Evolutionary conservation across 2,329 filamentous ascomycete genomes (phyloP).

Genomic region (Scortechinia acanthostroma): DNA sequence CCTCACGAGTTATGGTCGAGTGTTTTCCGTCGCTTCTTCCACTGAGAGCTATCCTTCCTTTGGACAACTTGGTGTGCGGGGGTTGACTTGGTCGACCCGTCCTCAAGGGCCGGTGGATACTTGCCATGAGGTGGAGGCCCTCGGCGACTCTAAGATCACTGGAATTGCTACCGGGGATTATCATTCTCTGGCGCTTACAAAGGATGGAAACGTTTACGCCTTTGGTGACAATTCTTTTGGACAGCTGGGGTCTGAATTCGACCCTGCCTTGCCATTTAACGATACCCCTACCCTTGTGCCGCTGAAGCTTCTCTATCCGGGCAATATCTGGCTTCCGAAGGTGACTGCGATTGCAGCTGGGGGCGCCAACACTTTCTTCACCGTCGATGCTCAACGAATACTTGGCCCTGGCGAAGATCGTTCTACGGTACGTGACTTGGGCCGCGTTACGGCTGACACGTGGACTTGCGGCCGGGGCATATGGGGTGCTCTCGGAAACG

Average conservation of each 20-base stretch:
- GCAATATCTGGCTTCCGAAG: constrained; percentile 50
- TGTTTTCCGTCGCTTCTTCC: constrained; percentile 83
- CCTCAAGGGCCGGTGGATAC: constrained; percentile 74
- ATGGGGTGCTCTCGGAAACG: constrained; percentile 74
- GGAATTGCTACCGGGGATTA: constrained; percentile 79
- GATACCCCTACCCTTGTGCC: constrained; percentile 68
- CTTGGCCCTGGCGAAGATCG: constrained; percentile 31
- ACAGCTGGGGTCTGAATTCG: constrained; percentile 79
- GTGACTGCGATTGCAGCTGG: constrained; percentile 79
- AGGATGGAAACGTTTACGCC: constrained; percentile 69
- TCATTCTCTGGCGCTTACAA: constrained; percentile 75
- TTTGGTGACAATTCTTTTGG: constrained; percentile 89
- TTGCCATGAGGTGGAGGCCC: constrained; percentile 69
- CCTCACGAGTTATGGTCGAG: constrained; percentile 74
- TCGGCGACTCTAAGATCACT: constrained; percentile 65
- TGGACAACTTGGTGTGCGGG: constrained; percentile 82
- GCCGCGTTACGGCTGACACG: constrained; percentile 64
- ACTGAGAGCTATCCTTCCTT: constrained; percentile 70
- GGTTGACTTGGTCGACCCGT: constrained; percentile 71
- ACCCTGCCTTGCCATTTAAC: constrained; percentile 49
- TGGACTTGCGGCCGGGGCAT: constrained; percentile 87
- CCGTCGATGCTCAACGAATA: constrained; percentile 68
- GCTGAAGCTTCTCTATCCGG: constrained; percentile 66
- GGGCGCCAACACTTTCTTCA: constrained; percentile 80
- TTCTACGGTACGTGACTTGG: constrained; percentile 30